Base-by-base conservation (phyloP, 805 yeast species). In the Sugiyamaella marilandica region DNA sequence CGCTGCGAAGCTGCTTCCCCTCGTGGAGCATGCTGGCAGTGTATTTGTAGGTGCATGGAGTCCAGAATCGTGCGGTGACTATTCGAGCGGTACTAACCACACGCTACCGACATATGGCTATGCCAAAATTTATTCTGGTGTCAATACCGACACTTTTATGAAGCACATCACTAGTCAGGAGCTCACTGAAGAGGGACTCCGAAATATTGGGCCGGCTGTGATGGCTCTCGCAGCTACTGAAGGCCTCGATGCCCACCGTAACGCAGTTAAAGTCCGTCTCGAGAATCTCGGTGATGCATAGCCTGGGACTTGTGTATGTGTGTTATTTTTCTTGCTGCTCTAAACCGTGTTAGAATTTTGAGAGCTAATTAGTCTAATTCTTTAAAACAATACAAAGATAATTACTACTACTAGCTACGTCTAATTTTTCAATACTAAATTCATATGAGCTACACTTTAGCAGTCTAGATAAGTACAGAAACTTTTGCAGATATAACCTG, bases 41-140 rank as follows among this genome's bases (percentile, higher is more conserved):
- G 94, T 94, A 21, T 94, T 94, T 65, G 97, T 94, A 52, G 99
- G 99, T 44, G 85, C 92, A 2, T 87, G 86, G 69, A 87, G 97
- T 1, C 99, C 99, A 48, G 99, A 94, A 70, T 86, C 96, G 2
- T 91, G 97, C 70, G 99, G 99, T 65, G 99, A 94, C 73, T 94
- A 94, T 74, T 91, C 97, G 0, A 81, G 91, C 55, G 99, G 99
- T 68, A 94, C 99, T 4, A 94, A 94, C 77, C 99, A 94, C 74
- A 94, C 99, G 0, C 78, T 94, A 63, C 99, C 99, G 54, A 94
- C 99, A 0, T 94, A 94, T 66, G 99, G 99, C 48, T 94, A 92
- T 66, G 98, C 99, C 43, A 85, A 90, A 74, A 95, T 89, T 80
- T 94, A 94, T 74, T 84, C 95, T 59, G 99, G 99, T 56, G 97